A percentile compares a stretch with the other conserved stretches of the same genome.
phyloP scores from a whole-genome alignment of 2,329 filamentous ascomycete species.

The Diaporthe capsici region DNA sequence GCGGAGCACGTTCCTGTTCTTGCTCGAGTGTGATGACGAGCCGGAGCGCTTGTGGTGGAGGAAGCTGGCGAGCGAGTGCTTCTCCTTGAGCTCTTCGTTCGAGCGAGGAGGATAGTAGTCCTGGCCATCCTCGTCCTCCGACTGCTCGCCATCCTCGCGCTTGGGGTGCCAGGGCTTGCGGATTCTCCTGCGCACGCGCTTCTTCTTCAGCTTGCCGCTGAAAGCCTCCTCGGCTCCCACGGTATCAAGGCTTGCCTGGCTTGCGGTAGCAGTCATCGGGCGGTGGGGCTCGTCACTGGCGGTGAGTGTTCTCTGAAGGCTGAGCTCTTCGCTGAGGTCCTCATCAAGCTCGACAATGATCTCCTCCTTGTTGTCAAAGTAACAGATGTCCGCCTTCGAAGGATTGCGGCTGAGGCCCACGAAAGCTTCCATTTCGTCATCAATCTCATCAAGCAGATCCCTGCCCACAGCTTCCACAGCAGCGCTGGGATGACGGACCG shows the following conservation, averaged over 20 bases:
- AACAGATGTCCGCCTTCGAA: slow-evolving; percentile 28
- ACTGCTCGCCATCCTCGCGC: slow-evolving; percentile 47
- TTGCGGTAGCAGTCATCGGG: slow-evolving; percentile 4
- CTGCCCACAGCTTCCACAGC: slow-evolving; percentile 68
- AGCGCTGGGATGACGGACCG: slow-evolving; percentile 49
- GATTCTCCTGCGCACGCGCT: slow-evolving; percentile 56
- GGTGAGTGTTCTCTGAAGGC: slow-evolving; percentile 17
- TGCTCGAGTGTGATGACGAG: slow-evolving; percentile 33
- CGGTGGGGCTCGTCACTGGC: slow-evolving; percentile 23
- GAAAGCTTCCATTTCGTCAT: slow-evolving; percentile 53
- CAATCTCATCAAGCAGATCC: slow-evolving; percentile 60
- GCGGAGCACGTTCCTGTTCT: slow-evolving; percentile 36
- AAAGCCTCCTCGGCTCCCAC: slow-evolving; percentile 49
- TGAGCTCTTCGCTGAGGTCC: slow-evolving; percentile 37
- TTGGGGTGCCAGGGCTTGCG: slow-evolving; percentile 50
- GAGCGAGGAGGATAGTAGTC: slow-evolving; percentile 43
- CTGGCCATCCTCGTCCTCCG: slow-evolving; percentile 44
- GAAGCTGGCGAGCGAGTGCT: slow-evolving; percentile 36
- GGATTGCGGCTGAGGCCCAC: slow-evolving; percentile 35
- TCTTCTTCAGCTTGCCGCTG: slow-evolving; percentile 60
- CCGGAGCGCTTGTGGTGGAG: slow-evolving; percentile 40
- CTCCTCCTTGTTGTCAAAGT: slow-evolving; percentile 34
- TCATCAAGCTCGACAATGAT: slow-evolving; percentile 31
- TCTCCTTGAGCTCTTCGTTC: slow-evolving; percentile 46
- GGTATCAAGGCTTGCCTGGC: slow-evolving; percentile 29